These are phyloP conservation scores for Dillenia turbinata DNA, from an alignment of 164 flowering plant species.

Conservation along the genomic window DNA sequence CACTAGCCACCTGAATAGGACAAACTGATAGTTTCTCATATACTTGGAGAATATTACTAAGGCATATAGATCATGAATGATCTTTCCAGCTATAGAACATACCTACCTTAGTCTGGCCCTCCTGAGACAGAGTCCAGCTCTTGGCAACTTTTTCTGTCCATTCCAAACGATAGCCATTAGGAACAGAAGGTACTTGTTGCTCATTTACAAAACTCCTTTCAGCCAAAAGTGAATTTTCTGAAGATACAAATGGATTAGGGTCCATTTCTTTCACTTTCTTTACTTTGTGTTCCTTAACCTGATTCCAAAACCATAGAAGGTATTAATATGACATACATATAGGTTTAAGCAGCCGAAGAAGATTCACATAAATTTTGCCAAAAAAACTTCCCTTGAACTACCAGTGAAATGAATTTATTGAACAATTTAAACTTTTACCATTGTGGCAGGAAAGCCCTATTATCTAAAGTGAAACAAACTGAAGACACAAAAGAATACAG, in stretches of 20 bases:
- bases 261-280: conserved; percentile 58
- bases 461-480: too few relatives aligned
- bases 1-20: conserved; percentile 33
- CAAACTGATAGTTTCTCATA: conserved; percentile 8
- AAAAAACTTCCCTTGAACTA: neutral
- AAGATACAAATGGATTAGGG: conserved; percentile 28
- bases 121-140: conserved; percentile 17
- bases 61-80: neutral
- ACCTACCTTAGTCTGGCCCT: conserved; percentile 30
- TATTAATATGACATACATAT: neutral
- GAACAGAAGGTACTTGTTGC: conserved; percentile 24
- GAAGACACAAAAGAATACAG: too few relatives aligned
- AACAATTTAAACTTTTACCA: too few relatives aligned
- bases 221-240: conserved; percentile 67
- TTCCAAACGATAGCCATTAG: conserved; percentile 45
- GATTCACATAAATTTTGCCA: neutral
- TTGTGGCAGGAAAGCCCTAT: too few relatives aligned
- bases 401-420: neutral
- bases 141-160: conserved; percentile 30
- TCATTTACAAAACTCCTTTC: conserved; percentile 46
- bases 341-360: neutral
- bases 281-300: conserved; percentile 61
- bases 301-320: conserved; percentile 20
- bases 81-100: neutral
- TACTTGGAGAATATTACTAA: neutral